Percentiles rank a stretch among this genome's conserved stretches.
These are phyloP conservation scores for Blastocystis sp. DNA, from an alignment of 352 stramenopile species.

Conservation along the genomic window DNA sequence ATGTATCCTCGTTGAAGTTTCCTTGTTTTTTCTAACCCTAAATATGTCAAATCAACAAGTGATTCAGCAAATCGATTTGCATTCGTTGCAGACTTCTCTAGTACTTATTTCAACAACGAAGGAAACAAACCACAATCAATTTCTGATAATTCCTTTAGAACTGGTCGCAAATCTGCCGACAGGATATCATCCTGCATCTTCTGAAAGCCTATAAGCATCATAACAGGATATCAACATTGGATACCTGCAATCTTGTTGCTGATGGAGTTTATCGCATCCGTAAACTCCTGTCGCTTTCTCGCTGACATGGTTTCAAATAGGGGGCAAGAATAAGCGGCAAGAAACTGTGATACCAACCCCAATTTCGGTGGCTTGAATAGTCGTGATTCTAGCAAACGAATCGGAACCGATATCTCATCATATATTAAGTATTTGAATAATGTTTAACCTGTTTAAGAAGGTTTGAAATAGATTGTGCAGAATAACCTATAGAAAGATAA, in stretches of 20 bases:
- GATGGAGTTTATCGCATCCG: not conserved
- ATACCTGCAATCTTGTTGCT: slow-evolving; percentile 1
- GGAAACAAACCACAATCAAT: not conserved
- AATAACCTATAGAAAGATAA: not conserved
- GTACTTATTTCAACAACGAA: not conserved
- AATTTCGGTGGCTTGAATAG: not conserved
- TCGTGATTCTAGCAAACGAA: not conserved
- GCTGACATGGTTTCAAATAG: not conserved
- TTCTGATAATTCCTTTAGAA: not conserved
- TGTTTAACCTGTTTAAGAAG: not conserved
- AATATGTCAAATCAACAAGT: not conserved
- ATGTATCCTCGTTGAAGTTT: slow-evolving; percentile 21
- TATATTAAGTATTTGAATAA: not conserved
- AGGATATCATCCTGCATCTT: slow-evolving; percentile 21
- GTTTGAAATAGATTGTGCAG: not conserved
- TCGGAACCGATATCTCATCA: not conserved
- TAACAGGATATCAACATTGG: not conserved
- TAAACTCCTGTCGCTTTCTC: not conserved
- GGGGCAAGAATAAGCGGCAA: not conserved
- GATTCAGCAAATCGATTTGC: slow-evolving; percentile 31
- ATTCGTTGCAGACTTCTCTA: not conserved
- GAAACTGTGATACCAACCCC: no score
- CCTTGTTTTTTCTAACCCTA: slow-evolving; percentile 15
- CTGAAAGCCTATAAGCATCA: not conserved
- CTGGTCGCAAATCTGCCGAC: not conserved